Base-by-base conservation (phyloP, 192 early-diverging fungal species). In the Rhizophagus sp. region DNA sequence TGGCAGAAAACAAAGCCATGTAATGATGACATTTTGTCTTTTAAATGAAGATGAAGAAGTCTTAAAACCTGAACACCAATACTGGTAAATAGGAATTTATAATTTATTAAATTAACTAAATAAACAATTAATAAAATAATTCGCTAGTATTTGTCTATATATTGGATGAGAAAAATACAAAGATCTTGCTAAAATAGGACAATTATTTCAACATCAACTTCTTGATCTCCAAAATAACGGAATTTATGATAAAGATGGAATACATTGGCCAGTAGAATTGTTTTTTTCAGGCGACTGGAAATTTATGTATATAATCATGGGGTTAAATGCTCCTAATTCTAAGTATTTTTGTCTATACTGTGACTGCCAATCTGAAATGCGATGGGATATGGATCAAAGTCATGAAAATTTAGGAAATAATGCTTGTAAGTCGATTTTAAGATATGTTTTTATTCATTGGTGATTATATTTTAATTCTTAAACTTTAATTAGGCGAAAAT, bases 271-370 rank as follows among this genome's bases (percentile, higher is more conserved):
- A 66, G 13, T 66, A 34, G 65, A 66, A 30, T 30, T 66, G 13
- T 66, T 30, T 66, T 66, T 66, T 66, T 66, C 27, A 0, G n/a
- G 24, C 3, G 9, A 66, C 11, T 66, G 65, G 27, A 66, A 66
- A 13, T 66, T 66, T 13, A 66, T 30, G 27, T 66, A 66, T 10
- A 68, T 68, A 68, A 68, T 34, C 19, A 68, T 68, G 30, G 66
- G 13, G 19, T 19, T 68, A 2, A 68, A 68, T 41, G 4, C 66
- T 0, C 66, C 66, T 6, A 68, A 68, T 34, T 34, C 66, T 0
- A 34, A 68, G 27, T 34, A 68, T 39, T 68, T 68, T 68, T 68
- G 17, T 68, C 17, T 68, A 68, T 68, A 68, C 39, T 68, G 30
- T 68, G 39, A 33, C 17, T 68, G 30, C 39, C 30, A 68, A 33